A percentile compares a stretch with the other conserved stretches of the same genome.
Evolutionary conservation across 768 basidiomycete genomes (phyloP).

Genomic region (Austroboletus eburneus): DNA sequence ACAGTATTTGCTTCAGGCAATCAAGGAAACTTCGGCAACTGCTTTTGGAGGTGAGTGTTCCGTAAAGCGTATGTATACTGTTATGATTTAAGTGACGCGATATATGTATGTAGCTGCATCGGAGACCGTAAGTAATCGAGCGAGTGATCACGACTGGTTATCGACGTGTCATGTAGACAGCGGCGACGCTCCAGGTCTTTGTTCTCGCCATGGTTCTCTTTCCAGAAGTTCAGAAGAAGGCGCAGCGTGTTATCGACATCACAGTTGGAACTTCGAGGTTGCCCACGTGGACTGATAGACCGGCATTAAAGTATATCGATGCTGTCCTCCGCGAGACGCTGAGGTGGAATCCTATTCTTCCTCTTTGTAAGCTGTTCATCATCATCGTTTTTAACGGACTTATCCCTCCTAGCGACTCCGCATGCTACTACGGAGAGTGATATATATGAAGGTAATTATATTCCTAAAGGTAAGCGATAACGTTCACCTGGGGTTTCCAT

Average conservation of each 20-base stretch:
- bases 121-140: constrained; percentile 11
- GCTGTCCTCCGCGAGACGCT: constrained; percentile 28
- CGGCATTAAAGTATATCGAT: constrained; percentile 24
- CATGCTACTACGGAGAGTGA: constrained; percentile 21
- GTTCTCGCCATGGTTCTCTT: constrained; percentile 34
- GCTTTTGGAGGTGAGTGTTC: constrained; percentile 15
- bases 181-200: constrained; percentile 27
- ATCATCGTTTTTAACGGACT: neutral
- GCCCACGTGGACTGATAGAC: constrained; percentile 25
- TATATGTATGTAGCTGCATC: constrained; percentile 10
- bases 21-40: constrained; percentile 20
- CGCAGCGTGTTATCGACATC: constrained; percentile 29
- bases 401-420: constrained; percentile 6
- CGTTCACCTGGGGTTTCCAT: neutral
- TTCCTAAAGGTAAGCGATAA: constrained; percentile 29
- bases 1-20: constrained; percentile 2
- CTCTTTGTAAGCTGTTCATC: constrained; percentile 17
- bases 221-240: constrained; percentile 26
- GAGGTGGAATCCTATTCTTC: constrained; percentile 21
- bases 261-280: constrained; percentile 22
- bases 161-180: constrained; percentile 15
- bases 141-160: neutral
- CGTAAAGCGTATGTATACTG: neutral
- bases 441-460: constrained; percentile 23
- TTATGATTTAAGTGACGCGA: neutral